Evolutionary conservation across 1,139 yeast species (phyloP).

Genomic region (Saccharomyces hybrid): DNA sequence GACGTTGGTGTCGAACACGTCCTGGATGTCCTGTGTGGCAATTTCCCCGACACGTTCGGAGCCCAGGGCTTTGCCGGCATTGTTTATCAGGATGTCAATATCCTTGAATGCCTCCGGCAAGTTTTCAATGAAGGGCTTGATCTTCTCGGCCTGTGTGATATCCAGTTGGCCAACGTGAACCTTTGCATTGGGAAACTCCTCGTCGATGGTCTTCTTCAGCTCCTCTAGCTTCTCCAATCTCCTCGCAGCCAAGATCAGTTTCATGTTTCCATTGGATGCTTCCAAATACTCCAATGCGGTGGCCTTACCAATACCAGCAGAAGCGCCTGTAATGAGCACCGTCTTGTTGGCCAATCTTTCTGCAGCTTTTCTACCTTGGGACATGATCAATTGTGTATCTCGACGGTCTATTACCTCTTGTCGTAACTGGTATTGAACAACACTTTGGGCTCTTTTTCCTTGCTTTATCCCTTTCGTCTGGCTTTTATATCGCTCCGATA

Average conservation of each 20-base stretch:
- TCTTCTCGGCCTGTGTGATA: slow-evolving; percentile 45
- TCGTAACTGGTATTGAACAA: not conserved
- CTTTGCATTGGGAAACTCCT: slow-evolving; percentile 43
- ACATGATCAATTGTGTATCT: slow-evolving; percentile 24
- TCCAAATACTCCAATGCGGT: slow-evolving; percentile 66
- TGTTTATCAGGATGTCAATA: slow-evolving; percentile 64
- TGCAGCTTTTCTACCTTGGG: slow-evolving; percentile 36
- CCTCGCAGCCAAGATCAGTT: slow-evolving; percentile 63
- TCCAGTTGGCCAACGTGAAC: slow-evolving; percentile 51
- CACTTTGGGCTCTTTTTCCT: not conserved
- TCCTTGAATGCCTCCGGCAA: slow-evolving; percentile 50
- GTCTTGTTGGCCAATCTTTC: slow-evolving; percentile 39
- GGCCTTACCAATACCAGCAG: slow-evolving; percentile 62
- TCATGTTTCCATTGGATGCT: slow-evolving; percentile 60
- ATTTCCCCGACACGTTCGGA: slow-evolving; percentile 56
- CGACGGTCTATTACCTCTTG: not conserved
- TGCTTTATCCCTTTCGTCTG: not conserved
- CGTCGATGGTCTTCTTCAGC: slow-evolving; percentile 40
- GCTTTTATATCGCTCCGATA: slow-evolving; percentile 1
- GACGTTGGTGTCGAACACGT: slow-evolving; percentile 62
- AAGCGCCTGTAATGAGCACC: slow-evolving; percentile 39
- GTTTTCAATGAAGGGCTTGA: slow-evolving; percentile 44
- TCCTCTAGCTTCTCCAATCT: slow-evolving; percentile 48
- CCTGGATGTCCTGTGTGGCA: slow-evolving; percentile 40
- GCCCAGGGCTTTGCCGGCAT: slow-evolving; percentile 79